These are phyloP conservation scores for Trichoderma erinaceum DNA, from an alignment of 495 filamentous ascomycete species.

Conservation along the genomic window DNA sequence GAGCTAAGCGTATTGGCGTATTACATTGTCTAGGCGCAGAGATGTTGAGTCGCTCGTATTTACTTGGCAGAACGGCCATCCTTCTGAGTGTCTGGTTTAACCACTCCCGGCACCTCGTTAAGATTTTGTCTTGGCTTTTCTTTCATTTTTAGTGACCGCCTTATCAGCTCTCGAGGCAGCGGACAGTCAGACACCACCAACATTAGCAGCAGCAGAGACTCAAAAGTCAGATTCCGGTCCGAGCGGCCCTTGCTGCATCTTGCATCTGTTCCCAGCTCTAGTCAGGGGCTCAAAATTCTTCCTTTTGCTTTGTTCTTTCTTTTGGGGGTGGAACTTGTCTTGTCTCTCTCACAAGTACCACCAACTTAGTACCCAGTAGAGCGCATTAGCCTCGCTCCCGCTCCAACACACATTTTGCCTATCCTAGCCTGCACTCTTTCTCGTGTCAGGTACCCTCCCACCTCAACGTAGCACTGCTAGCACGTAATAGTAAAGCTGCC, in stretches of 20 bases:
- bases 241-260: conserved; percentile 12
- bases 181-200: no score
- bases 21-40: no score
- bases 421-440: no score
- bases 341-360: no score
- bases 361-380: no score
- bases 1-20: neutral
- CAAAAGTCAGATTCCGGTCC: neutral
- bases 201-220: neutral
- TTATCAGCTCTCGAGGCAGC: neutral
- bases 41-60: no score
- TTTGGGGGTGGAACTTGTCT: neutral
- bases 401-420: no score
- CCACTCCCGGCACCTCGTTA: no score
- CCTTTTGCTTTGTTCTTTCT: neutral
- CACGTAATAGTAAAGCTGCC: neutral
- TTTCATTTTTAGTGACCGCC: neutral
- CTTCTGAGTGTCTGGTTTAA: no score
- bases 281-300: conserved; percentile 5
- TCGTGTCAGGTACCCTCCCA: neutral
- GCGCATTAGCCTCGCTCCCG: no score
- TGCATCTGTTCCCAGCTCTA: neutral
- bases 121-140: no score
- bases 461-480: neutral
- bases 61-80: no score